Evolutionary conservation across 441 rosid species (phyloP).

Genomic region (Pelargonium citronellum): DNA sequence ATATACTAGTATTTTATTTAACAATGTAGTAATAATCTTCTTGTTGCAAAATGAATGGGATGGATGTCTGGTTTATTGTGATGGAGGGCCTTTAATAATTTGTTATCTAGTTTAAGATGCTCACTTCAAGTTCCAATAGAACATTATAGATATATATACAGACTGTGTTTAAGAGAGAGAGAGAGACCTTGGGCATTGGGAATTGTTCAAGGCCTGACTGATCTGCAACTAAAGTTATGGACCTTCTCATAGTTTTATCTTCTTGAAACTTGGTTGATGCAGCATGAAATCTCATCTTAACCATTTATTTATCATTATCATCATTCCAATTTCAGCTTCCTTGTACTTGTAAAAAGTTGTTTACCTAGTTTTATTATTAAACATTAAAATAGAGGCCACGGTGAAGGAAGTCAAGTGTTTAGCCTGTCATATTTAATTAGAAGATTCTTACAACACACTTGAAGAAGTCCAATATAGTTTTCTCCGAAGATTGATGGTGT

Average conservation of each 20-base stretch:
- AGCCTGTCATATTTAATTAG: background rate
- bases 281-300: background rate
- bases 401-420: background rate
- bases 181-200: conserved; percentile 24
- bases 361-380: background rate
- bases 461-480: background rate
- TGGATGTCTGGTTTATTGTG: conserved; percentile 1
- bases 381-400: background rate
- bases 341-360: no score
- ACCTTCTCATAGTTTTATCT: conserved; percentile 15
- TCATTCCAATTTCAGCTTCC: no score
- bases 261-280: conserved; percentile 22
- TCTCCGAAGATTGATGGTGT: no score
- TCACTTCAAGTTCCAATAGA: conserved; percentile 8
- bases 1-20: background rate
- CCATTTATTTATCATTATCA: no score
- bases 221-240: conserved; percentile 23
- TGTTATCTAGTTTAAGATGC: background rate
- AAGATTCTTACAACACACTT: conserved; percentile 4
- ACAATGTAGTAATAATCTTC: background rate
- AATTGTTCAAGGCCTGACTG: conserved; percentile 28
- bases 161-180: conserved; percentile 18
- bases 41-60: background rate
- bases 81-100: background rate
- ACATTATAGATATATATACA: background rate